Conservation (phyloP, 192 early-diverging fungal genomes). For the Mortierella alpina region DNA sequence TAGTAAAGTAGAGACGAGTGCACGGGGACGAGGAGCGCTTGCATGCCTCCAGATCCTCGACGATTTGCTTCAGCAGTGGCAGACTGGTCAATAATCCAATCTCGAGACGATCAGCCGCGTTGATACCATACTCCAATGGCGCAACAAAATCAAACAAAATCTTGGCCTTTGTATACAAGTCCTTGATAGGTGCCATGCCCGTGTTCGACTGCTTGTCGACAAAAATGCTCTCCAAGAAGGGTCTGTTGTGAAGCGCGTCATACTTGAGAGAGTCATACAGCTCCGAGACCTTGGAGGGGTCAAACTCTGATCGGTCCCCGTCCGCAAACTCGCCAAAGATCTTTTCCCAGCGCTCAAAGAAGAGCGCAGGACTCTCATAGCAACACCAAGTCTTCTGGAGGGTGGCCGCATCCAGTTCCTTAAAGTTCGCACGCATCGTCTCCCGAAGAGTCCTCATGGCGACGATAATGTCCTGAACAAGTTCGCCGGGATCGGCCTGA, state of each 20-base stretch:
- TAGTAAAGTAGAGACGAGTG: constrained; percentile 93
- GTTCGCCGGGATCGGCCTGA: constrained; percentile 48
- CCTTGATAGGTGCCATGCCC: constrained; percentile 54
- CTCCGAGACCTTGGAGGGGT: constrained; percentile 90
- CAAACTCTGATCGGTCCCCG: constrained; percentile 64
- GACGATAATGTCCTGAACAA: constrained; percentile 77
- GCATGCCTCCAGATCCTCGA: constrained; percentile 76
- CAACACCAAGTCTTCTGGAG: constrained; percentile 92
- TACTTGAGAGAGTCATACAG: constrained; percentile 97
- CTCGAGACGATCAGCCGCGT: constrained; percentile 80
- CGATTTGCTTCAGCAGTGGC: constrained; percentile 82
- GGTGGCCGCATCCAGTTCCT: constrained; percentile 61
- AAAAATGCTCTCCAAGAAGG: constrained; percentile 82
- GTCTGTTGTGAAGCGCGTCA: constrained; percentile 95
- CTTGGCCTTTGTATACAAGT: constrained; percentile 86
- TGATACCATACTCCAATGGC: constrained; percentile 94
- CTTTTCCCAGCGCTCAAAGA: constrained; percentile 97
- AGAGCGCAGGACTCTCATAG: constrained; percentile 83
- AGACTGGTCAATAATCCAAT: constrained; percentile 86
- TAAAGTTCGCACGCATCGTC: constrained; percentile 86
- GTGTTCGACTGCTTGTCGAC: constrained; percentile 45
- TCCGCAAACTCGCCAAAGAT: constrained; percentile 88
- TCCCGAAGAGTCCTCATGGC: constrained; percentile 73
- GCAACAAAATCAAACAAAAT: constrained; percentile 93
- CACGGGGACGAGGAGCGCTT: constrained; percentile 63